Evolutionary conservation across 169 alveolate genomes (phyloP).

Genomic region (Cryptosporidium ubiquitum): DNA sequence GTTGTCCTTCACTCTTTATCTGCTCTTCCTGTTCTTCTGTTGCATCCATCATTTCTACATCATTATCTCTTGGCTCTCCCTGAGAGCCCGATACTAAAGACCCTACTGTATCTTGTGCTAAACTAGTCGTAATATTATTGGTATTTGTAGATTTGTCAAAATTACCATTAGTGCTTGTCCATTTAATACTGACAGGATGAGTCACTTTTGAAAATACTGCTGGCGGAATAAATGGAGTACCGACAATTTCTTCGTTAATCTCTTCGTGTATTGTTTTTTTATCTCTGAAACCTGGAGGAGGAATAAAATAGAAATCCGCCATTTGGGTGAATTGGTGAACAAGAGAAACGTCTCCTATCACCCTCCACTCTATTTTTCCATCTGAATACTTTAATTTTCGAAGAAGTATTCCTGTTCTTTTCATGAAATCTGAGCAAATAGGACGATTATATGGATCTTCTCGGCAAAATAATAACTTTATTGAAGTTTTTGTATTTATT

Average conservation of each 20-base stretch:
- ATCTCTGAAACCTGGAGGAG: constrained; percentile 53
- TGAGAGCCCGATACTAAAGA: neutral
- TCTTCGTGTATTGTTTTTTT: constrained; percentile 60
- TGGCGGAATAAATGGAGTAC: constrained; percentile 51
- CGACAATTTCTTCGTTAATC: constrained; percentile 29
- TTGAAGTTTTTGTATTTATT: neutral
- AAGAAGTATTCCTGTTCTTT: constrained; percentile 42
- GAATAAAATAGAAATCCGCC: constrained; percentile 71
- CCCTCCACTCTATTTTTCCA: constrained; percentile 41
- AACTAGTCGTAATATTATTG: neutral
- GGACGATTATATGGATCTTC: constrained; percentile 62
- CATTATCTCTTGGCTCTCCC: neutral
- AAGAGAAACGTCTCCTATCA: constrained; percentile 20
- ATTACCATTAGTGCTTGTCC: neutral
- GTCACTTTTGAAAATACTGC: constrained; percentile 58
- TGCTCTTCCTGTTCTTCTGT: constrained; percentile 26
- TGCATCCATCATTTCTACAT: neutral
- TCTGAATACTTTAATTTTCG: constrained; percentile 6
- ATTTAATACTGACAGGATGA: constrained; percentile 42
- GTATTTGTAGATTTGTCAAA: neutral
- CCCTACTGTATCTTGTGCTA: neutral
- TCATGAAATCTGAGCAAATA: constrained; percentile 51
- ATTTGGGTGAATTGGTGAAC: constrained; percentile 50
- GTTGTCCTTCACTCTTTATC: neutral
- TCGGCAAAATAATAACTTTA: constrained; percentile 45